phyloP scores from a whole-genome alignment of 2,329 filamentous ascomycete species.

The Emericellopsis atlantica region DNA sequence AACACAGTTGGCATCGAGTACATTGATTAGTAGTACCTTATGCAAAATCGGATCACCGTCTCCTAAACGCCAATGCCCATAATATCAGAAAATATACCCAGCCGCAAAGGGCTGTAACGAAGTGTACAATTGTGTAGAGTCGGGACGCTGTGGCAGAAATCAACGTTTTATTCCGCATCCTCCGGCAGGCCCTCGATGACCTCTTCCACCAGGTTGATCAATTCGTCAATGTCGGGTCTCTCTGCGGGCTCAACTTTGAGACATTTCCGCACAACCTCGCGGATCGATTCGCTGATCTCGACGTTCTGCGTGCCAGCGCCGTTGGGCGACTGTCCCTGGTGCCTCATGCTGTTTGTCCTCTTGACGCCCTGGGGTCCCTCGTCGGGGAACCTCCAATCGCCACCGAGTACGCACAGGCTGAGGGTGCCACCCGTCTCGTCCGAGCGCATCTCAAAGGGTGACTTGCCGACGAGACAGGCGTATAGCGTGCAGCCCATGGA shows the following conservation, averaged over 20 bases:
- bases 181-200: constrained; percentile 57
- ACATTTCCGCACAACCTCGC: constrained; percentile 79
- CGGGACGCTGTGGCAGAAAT: background rate
- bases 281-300: constrained; percentile 68
- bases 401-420: constrained; percentile 82
- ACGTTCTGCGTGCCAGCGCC: constrained; percentile 16
- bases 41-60: background rate
- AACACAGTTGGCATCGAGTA: background rate
- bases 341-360: constrained; percentile 27
- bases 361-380: constrained; percentile 52
- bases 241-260: constrained; percentile 78
- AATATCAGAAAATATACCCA: background rate
- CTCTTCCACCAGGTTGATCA: constrained; percentile 66
- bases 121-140: background rate
- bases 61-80: constrained; percentile 1
- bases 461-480: constrained; percentile 91
- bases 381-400: constrained; percentile 94
- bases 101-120: background rate
- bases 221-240: constrained; percentile 72
- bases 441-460: constrained; percentile 87
- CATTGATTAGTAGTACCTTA: background rate
- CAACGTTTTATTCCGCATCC: constrained; percentile 17
- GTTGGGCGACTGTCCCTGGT: constrained; percentile 12
- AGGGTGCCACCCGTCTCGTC: constrained; percentile 93
- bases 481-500: constrained; percentile 95